Percentiles rank a stretch among this genome's conserved stretches.
Conservation (phyloP, 1,284 basidiomycete genomes). For the Ceratobasidium papillatum region DNA sequence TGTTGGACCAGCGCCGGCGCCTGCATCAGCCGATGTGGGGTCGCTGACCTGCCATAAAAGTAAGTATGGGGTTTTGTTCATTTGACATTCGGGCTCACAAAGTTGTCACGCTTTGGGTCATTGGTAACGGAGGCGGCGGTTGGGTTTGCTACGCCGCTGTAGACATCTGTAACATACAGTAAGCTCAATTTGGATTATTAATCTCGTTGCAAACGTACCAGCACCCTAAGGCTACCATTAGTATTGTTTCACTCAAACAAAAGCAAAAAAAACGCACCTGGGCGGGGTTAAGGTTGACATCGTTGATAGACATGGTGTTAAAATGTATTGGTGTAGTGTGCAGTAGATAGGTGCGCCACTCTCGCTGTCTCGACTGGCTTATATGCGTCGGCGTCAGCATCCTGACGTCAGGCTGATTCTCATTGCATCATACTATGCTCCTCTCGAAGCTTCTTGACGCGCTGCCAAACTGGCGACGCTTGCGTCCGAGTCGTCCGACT, state of each 20-base stretch:
- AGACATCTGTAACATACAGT: conserved; percentile 28
- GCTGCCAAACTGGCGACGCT: neutral
- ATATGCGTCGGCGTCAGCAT: conserved; percentile 16
- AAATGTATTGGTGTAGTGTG: neutral
- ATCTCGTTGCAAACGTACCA: neutral
- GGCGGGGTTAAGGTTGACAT: neutral
- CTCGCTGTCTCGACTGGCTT: neutral
- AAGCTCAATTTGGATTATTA: neutral
- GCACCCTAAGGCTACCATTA: neutral
- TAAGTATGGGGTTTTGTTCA: neutral
- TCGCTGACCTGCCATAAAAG: conserved; percentile 25
- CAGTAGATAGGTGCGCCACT: neutral
- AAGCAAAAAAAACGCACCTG: neutral
- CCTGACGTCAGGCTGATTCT: conserved; percentile 27
- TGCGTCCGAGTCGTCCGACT: neutral
- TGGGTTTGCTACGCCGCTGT: conserved; percentile 41
- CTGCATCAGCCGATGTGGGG: conserved; percentile 36
- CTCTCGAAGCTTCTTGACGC: neutral
- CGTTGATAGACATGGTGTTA: conserved; percentile 9
- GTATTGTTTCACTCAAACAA: neutral
- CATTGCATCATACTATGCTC: conserved; percentile 7
- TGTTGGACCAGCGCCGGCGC: conserved; percentile 42
- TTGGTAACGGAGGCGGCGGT: conserved; percentile 35
- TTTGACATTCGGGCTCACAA: conserved; percentile 7
- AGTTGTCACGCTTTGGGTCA: conserved; percentile 42